These are phyloP conservation scores for Cyathus striatus DNA, from an alignment of 768 basidiomycete species.

Conservation along the genomic window DNA sequence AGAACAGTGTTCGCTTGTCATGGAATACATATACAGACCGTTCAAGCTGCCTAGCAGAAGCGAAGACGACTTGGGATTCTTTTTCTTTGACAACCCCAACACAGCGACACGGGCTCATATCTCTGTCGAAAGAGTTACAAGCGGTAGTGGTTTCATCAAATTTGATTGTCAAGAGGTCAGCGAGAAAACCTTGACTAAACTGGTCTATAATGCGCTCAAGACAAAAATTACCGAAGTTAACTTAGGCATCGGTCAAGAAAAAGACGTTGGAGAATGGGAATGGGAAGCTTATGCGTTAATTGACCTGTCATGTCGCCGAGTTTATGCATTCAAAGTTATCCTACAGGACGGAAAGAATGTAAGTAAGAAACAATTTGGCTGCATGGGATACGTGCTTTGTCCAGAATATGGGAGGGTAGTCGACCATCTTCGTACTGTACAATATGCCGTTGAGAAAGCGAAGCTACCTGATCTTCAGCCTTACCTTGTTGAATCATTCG, in stretches of 20 bases:
- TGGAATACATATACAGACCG: conserved; percentile 31
- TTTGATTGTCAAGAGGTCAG: conserved; percentile 17
- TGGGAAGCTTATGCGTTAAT: conserved; percentile 33
- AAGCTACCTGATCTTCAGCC: conserved; percentile 22
- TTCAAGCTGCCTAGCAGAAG: conserved; percentile 17
- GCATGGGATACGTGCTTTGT: conserved; percentile 29
- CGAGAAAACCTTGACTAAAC: conserved; percentile 20
- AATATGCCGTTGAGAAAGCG: conserved; percentile 26
- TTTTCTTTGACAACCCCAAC: conserved; percentile 28
- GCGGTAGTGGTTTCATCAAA: conserved; percentile 11
- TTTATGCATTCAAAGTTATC: conserved; percentile 35
- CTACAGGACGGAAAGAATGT: conserved; percentile 22
- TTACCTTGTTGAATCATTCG: conserved; percentile 10
- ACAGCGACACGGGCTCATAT: conserved; percentile 17
- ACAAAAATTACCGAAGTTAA: conserved; percentile 31
- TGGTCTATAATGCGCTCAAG: conserved; percentile 30
- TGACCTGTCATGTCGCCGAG: conserved; percentile 30
- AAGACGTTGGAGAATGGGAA: conserved; percentile 24
- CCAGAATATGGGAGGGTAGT: conserved; percentile 27
- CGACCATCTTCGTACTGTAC: conserved; percentile 21
- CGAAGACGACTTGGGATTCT: conserved; percentile 23
- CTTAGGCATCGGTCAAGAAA: conserved; percentile 22
- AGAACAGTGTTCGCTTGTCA: conserved; percentile 30
- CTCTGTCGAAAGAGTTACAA: conserved; percentile 14
- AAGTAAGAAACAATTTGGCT: conserved; percentile 20